Evolutionary conservation across 305 asterid genomes (phyloP).

Genomic region (Solanum chacoense): DNA sequence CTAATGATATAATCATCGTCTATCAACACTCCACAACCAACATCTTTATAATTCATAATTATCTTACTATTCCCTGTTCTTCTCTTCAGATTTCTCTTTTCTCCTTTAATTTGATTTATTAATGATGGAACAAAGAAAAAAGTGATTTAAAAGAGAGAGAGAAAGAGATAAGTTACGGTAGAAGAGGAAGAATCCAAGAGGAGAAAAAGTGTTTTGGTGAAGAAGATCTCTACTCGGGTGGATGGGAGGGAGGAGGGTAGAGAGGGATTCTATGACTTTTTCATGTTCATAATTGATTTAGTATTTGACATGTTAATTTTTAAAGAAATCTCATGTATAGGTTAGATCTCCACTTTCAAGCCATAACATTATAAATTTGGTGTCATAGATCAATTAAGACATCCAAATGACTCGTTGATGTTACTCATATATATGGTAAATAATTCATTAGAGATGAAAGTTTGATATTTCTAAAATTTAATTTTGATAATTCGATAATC

Average conservation of each 20-base stretch:
- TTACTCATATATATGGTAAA: not conserved
- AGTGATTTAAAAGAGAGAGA: not conserved
- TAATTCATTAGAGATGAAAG: not conserved
- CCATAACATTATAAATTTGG: not conserved
- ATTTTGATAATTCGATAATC: not conserved
- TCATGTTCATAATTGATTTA: not conserved
- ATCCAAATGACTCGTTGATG: not conserved
- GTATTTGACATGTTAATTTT: not conserved
- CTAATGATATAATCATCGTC: not conserved
- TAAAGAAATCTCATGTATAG: not conserved
- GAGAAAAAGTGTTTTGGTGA: not conserved
- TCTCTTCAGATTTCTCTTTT: no score
- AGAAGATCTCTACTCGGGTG: not conserved
- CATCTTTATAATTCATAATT: not conserved
- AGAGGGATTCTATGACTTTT: not conserved
- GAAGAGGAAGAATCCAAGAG: not conserved
- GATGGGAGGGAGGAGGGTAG: not conserved
- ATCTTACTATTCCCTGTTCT: not conserved
- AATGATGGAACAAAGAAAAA: not conserved
- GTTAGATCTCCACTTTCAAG: not conserved
- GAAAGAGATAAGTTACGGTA: not conserved
- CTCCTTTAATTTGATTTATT: not conserved
- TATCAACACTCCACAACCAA: not conserved
- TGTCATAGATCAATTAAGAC: not conserved
- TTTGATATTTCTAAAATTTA: not conserved